phyloP scores from a whole-genome alignment of 768 basidiomycete species.

The Pleurotus giganteus region DNA sequence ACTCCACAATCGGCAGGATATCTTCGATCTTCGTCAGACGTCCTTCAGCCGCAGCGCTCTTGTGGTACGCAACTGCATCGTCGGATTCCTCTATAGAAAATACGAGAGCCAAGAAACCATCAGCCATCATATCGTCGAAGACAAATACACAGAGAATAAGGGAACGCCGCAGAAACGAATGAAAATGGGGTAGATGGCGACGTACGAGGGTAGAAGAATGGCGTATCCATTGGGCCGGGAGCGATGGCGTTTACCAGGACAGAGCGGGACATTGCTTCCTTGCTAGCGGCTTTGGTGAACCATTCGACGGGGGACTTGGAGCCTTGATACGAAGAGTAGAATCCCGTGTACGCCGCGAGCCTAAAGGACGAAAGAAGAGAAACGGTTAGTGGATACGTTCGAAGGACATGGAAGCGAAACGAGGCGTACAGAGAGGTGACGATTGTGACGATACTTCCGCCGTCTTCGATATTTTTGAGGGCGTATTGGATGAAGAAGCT shows the following conservation, averaged over 20 bases:
- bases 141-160: too few relatives aligned
- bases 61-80: neutral
- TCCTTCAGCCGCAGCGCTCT: neutral
- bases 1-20: neutral
- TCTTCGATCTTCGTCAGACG: neutral
- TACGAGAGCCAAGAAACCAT: too few relatives aligned
- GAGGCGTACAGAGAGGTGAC: neutral
- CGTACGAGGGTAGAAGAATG: neutral
- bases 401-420: neutral
- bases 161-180: too few relatives aligned
- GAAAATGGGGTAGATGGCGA: neutral
- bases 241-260: conserved; percentile 1
- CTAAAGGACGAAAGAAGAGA: neutral
- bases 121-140: too few relatives aligned
- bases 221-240: neutral
- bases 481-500: neutral
- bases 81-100: neutral
- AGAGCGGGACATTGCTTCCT: neutral
- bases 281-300: conserved; percentile 1
- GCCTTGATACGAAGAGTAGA: conserved; percentile 1
- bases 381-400: neutral
- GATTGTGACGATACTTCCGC: neutral
- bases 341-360: neutral
- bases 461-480: neutral
- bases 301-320: conserved; percentile 1